phyloP scores from a whole-genome alignment of 345 rosid genomes.

The Boechera retrofracta region DNA sequence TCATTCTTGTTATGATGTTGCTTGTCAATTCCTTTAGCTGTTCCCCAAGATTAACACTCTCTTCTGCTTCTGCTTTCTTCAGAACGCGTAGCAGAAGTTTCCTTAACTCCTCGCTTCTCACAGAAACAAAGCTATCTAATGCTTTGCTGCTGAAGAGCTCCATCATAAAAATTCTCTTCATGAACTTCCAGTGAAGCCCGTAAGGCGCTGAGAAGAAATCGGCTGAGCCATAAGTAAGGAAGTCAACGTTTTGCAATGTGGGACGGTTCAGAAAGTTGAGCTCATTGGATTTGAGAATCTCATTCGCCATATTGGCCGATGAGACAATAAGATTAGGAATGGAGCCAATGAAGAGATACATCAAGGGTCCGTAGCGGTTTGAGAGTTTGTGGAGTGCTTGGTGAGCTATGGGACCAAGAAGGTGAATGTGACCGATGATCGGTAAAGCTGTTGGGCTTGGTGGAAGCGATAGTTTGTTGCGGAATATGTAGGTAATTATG shows the following conservation, averaged over 20 bases:
- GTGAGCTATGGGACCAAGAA: constrained; percentile 60
- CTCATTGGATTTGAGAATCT: constrained; percentile 68
- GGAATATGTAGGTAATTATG: constrained; percentile 1
- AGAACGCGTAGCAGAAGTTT: constrained; percentile 48
- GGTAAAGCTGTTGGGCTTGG: constrained; percentile 60
- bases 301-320: constrained; percentile 58
- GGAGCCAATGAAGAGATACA: constrained; percentile 72
- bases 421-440: constrained; percentile 57
- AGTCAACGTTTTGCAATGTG: constrained; percentile 57
- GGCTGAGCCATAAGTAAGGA: constrained; percentile 75
- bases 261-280: constrained; percentile 58
- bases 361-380: constrained; percentile 58
- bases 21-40: constrained; percentile 66
- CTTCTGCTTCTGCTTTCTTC: constrained; percentile 51
- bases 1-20: constrained; percentile 67
- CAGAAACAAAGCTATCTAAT: constrained; percentile 50
- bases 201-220: constrained; percentile 73
- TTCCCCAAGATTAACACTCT: constrained; percentile 53
- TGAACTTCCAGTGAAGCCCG: constrained; percentile 79
- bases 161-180: constrained; percentile 76
- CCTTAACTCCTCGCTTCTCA: constrained; percentile 55
- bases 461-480: constrained; percentile 41
- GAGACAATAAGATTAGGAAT: constrained; percentile 68
- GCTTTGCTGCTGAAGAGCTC: constrained; percentile 62
- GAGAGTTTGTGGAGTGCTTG: constrained; percentile 76